A percentile compares a stretch with the other conserved stretches of the same genome.
Evolutionary conservation across 192 early-diverging fungal species (phyloP).

Genomic region (Lobosporangium transversale): DNA sequence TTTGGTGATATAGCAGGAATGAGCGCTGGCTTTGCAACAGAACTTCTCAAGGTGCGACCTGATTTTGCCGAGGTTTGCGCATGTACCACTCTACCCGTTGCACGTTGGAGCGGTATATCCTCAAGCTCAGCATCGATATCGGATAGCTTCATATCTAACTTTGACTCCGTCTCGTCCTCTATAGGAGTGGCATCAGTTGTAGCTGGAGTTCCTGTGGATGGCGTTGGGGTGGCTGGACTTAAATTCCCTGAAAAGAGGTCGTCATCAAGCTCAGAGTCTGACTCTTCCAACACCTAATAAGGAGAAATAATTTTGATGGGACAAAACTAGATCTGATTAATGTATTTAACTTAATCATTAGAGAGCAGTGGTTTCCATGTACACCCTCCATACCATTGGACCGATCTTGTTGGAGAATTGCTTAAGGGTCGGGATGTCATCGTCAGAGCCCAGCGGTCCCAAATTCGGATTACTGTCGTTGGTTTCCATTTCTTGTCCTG

Average conservation of each 20-base stretch:
- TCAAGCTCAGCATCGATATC: not conserved
- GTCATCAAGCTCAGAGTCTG: slow-evolving; percentile 42
- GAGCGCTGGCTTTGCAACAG: not conserved
- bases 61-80: not conserved
- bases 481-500: not conserved
- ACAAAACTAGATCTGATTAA: not conserved
- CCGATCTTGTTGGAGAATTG: slow-evolving; percentile 12
- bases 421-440: slow-evolving; percentile 17
- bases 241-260: slow-evolving; percentile 13
- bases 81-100: not conserved
- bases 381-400: slow-evolving; percentile 3
- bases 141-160: not conserved
- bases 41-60: not conserved
- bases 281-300: slow-evolving; percentile 19
- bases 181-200: no score
- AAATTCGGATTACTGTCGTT: not conserved
- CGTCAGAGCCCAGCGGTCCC: slow-evolving; percentile 21
- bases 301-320: not conserved
- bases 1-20: not conserved
- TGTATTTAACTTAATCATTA: not conserved
- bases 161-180: not conserved
- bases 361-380: not conserved
- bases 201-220: no score
- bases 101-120: not conserved
- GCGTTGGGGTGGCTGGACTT: no score